These are phyloP conservation scores for Amniculicola lignicola DNA, from an alignment of 495 filamentous ascomycete species.

Conservation along the genomic window DNA sequence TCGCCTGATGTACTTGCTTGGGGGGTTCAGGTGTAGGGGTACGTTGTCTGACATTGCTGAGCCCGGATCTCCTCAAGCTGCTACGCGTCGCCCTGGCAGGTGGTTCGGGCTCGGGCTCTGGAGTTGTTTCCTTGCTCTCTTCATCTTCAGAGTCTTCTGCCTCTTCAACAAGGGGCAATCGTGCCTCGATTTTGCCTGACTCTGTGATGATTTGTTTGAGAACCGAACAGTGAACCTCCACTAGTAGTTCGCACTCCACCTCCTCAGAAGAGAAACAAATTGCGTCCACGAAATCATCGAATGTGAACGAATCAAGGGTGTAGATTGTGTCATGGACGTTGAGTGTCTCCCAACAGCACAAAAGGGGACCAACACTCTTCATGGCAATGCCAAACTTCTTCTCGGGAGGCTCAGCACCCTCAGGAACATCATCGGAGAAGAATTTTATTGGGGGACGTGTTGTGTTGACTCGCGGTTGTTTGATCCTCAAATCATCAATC, in stretches of 20 bases:
- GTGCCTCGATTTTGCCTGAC: conserved; percentile 73
- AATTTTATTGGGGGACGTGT: conserved; percentile 74
- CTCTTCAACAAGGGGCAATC: conserved; percentile 69
- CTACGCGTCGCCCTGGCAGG: conserved; percentile 70
- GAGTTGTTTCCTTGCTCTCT: conserved; percentile 32
- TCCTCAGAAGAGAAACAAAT: conserved; percentile 76
- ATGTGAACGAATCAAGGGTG: conserved; percentile 91
- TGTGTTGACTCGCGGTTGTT: conserved; percentile 55
- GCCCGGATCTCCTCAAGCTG: conserved; percentile 77
- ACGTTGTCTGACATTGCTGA: conserved; percentile 44
- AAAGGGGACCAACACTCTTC: conserved; percentile 72
- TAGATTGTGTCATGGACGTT: conserved; percentile 95
- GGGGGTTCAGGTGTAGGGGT: conserved; percentile 33
- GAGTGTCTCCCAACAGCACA: conserved; percentile 92
- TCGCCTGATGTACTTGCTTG: conserved; percentile 55
- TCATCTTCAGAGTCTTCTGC: conserved; percentile 53
- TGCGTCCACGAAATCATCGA: conserved; percentile 92
- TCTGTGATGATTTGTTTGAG: conserved; percentile 81
- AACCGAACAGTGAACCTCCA: conserved; percentile 87
- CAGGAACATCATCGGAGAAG: conserved; percentile 56
- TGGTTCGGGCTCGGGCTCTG: conserved; percentile 55
- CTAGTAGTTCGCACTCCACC: conserved; percentile 79
- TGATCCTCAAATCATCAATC: conserved; percentile 86
- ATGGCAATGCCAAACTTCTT: conserved; percentile 64
- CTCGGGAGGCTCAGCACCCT: conserved; percentile 37